Evolutionary conservation across 179 eudicot species (phyloP), one percentile per base, ranked within the genome.

Genomic region (Beta macrorhiza): DNA sequence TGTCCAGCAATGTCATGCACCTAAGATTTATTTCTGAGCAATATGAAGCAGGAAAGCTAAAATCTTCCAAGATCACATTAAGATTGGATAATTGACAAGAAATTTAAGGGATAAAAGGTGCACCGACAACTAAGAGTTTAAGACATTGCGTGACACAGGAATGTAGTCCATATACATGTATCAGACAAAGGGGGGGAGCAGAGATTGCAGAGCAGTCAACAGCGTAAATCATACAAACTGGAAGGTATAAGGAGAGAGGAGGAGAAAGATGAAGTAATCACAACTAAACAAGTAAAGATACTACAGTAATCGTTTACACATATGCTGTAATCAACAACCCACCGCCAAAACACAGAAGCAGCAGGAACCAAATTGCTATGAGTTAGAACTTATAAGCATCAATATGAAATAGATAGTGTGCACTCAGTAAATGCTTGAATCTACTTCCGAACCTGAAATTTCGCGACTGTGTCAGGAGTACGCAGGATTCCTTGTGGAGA

Each of bases 401-500:
- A 72, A n/a, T 15, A 42, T 44, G 29, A 79, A 72, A 71, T 42
- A 13, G 52, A 32, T 63, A 22, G 45, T 8, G 57, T 52, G 22
- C 19, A 74, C 10, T 67, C 37, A 59, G 65, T 58, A 20, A 81
- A 57, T 7, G 13, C 57, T 73, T 61, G 44, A 45, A 81, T 56
- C 47, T 25, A 52, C 20, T 53, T 5, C 0, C 20, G 53, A 82
- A 89, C 99, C 99, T 95, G 99, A 88, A 95, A 95, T 85, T 95
- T 95, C 25, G 98, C 93, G 79, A 96, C 98, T 49, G 99, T 96
- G 78, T 96, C 99, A 80, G 99, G 98, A 58, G 99, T 96, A 22
- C 99, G 94, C 77, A 96, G 92, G 70, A 96, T 92, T 72, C 98
- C 98, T 81, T 96, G 98, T 19, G 99, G 99, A 80, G 98, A 94